Conservation (phyloP, 2,329 filamentous ascomycete genomes). For the Cryphonectria carpinicola region DNA sequence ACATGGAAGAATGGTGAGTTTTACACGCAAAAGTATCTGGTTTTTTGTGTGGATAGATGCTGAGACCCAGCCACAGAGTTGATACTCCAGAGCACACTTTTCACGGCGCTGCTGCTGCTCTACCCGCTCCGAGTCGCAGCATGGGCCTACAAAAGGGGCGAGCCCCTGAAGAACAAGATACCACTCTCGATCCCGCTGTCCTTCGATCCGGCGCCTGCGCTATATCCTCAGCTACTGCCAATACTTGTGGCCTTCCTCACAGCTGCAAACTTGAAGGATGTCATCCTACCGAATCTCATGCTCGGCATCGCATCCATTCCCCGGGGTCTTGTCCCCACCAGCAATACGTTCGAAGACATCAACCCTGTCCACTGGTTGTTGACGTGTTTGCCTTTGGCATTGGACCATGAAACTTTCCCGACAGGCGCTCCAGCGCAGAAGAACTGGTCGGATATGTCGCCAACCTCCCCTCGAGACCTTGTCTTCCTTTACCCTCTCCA, state of each 20-base stretch:
- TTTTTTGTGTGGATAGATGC: background rate
- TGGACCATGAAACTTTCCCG: constrained; percentile 41
- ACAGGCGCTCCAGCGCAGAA: constrained; percentile 31
- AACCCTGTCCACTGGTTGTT: constrained; percentile 79
- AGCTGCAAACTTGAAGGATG: constrained; percentile 60
- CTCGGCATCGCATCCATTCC: constrained; percentile 80
- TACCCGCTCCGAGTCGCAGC: constrained; percentile 65
- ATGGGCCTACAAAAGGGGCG: constrained; percentile 50
- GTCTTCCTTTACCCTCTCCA: constrained; percentile 76
- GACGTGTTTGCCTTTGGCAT: constrained; percentile 69
- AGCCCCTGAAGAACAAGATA: constrained; percentile 32
- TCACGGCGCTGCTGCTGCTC: constrained; percentile 47
- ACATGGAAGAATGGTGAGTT: constrained; percentile 55
- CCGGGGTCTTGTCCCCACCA: constrained; percentile 69
- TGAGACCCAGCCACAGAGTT: constrained; percentile 49
- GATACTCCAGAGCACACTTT: constrained; percentile 40
- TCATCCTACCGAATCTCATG: constrained; percentile 79
- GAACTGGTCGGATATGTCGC: constrained; percentile 1
- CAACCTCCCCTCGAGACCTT: constrained; percentile 37
- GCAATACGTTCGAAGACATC: constrained; percentile 58
- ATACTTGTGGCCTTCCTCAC: constrained; percentile 77
- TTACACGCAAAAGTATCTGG: background rate
- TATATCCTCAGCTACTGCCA: constrained; percentile 81
- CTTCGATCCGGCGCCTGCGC: constrained; percentile 91
- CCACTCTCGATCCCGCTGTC: constrained; percentile 65